Percentiles rank a stretch among this genome's conserved stretches.
Evolutionary conservation across 352 stramenopile species (phyloP).

Genomic region (Phytophthora constricta): DNA sequence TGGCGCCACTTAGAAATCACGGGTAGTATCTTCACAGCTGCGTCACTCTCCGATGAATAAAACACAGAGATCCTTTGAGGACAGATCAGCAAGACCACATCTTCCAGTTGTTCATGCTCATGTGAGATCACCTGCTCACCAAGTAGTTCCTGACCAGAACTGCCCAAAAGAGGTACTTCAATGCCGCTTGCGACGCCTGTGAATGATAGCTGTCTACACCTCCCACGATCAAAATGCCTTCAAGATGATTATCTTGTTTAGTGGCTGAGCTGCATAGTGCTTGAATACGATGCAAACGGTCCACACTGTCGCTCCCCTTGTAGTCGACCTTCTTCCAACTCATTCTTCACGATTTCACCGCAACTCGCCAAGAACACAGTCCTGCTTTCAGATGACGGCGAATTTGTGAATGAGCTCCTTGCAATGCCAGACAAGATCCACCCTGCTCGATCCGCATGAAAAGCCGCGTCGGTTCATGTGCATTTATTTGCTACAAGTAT

Average conservation of each 20-base stretch:
- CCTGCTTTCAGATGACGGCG: neutral
- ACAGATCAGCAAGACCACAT: slow-evolving; percentile 69
- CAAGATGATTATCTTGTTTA: slow-evolving; percentile 23
- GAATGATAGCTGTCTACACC: slow-evolving; percentile 78
- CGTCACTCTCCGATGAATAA: slow-evolving; percentile 73
- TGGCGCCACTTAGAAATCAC: slow-evolving; percentile 73
- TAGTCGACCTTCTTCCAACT: slow-evolving; percentile 65
- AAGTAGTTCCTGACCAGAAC: slow-evolving; percentile 72
- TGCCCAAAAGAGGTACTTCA: slow-evolving; percentile 84
- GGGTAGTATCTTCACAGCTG: slow-evolving; percentile 64
- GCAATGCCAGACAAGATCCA: slow-evolving; percentile 21
- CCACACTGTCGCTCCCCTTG: slow-evolving; percentile 57
- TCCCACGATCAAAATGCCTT: slow-evolving; percentile 71
- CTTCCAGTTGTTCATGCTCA: slow-evolving; percentile 68
- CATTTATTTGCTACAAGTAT: no score
- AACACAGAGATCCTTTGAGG: slow-evolving; percentile 52
- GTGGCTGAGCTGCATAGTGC: slow-evolving; percentile 40
- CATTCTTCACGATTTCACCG: slow-evolving; percentile 41
- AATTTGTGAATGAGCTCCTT: neutral
- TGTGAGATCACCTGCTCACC: slow-evolving; percentile 79
- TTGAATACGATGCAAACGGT: slow-evolving; percentile 61
- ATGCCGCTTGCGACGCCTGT: slow-evolving; percentile 56
- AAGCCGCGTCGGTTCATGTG: slow-evolving; percentile 6
- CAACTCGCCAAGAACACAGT: neutral
- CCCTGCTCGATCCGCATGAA: slow-evolving; percentile 20